phyloP scores from a whole-genome alignment of 495 filamentous ascomycete species.

The Tirmania nivea region DNA sequence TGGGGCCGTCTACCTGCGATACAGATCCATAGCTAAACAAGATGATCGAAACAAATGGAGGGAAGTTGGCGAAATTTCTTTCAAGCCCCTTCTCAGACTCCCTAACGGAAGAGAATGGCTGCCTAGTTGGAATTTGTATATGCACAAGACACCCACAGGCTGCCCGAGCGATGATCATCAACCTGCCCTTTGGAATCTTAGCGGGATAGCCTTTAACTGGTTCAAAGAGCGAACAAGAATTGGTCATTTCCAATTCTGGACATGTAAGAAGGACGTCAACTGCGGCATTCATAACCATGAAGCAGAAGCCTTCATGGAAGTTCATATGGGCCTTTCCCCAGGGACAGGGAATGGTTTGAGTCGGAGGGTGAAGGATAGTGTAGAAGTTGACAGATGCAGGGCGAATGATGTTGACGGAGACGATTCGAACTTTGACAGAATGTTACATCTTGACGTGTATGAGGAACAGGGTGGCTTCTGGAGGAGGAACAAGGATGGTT shows the following conservation, averaged over 20 bases:
- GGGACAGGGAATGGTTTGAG: constrained; percentile 8
- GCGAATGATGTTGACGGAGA: neutral
- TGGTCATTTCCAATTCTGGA: constrained; percentile 11
- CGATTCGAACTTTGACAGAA: neutral
- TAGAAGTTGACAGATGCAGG: neutral
- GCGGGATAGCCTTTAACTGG: constrained; percentile 8
- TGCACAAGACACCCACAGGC: too few species aligned
- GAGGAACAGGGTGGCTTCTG: constrained; percentile 7
- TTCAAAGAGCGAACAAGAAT: constrained; percentile 5
- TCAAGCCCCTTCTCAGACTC: too few species aligned
- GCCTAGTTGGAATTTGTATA: too few species aligned
- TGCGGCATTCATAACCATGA: constrained; percentile 9
- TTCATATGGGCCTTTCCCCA: constrained; percentile 6
- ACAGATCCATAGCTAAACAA: too few species aligned
- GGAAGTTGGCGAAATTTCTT: too few species aligned
- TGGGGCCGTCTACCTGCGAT: too few species aligned
- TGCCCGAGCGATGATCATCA: too few species aligned
- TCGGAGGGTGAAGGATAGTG: constrained; percentile 2
- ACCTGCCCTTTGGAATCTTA: constrained; percentile 10
- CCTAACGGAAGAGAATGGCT: too few species aligned
- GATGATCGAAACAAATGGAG: too few species aligned
- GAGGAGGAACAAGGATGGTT: constrained; percentile 1
- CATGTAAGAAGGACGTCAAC: constrained; percentile 6
- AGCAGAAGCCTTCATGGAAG: constrained; percentile 6
- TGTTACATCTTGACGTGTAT: neutral